Percentiles rank a stretch among this genome's conserved stretches.
Conservation (phyloP, 176 grass and related monocot species). For the Hsuehochloa calcarea region DNA sequence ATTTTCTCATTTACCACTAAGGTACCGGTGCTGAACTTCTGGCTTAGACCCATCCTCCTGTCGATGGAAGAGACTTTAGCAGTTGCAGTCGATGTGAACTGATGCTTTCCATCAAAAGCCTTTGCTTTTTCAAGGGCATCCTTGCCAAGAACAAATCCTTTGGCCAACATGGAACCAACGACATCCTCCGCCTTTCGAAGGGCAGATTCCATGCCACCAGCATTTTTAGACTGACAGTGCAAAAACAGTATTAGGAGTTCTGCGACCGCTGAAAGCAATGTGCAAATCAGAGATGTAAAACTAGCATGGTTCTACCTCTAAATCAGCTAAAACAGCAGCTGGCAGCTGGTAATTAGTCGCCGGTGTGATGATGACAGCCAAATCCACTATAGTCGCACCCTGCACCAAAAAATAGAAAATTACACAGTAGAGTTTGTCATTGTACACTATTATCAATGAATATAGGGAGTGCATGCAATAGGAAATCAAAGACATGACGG, state of each 20-base stretch:
- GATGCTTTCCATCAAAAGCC: constrained; percentile 67
- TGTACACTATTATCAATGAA: neutral
- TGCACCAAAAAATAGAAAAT: constrained; percentile 12
- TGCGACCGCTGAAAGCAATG: neutral
- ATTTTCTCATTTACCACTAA: constrained; percentile 74
- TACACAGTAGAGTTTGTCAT: neutral
- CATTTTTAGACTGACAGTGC: constrained; percentile 40
- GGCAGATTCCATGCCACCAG: constrained; percentile 49
- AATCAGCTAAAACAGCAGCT: constrained; percentile 37
- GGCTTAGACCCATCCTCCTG: constrained; percentile 62
- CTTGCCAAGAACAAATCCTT: constrained; percentile 72
- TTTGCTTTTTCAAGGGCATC: constrained; percentile 79
- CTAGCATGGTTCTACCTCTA: constrained; percentile 40
- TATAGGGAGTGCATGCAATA: neutral
- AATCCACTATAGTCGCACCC: constrained; percentile 84
- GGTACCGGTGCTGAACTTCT: constrained; percentile 62
- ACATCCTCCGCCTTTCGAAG: constrained; percentile 66
- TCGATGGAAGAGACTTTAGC: constrained; percentile 67
- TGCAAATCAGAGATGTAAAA: neutral
- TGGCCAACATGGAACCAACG: constrained; percentile 66
- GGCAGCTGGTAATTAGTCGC: constrained; percentile 63
- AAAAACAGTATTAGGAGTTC: constrained; percentile 8
- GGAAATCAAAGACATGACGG: neutral
- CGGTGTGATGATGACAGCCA: constrained; percentile 68
- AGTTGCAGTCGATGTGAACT: constrained; percentile 63